Evolutionary conservation across 768 basidiomycete species (phyloP).

Genomic region (Suillus decipiens): DNA sequence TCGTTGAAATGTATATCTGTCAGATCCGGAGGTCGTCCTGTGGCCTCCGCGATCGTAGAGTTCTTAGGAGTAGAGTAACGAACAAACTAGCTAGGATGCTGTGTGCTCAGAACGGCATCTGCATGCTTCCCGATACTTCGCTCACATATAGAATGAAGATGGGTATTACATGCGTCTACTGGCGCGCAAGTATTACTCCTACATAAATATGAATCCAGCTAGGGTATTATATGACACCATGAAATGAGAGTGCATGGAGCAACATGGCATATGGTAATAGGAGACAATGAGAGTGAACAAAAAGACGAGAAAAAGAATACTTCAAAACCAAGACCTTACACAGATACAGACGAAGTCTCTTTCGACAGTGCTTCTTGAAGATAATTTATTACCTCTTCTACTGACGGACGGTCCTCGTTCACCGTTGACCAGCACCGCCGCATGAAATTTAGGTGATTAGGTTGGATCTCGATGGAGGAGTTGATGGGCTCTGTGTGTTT

Average conservation of each 20-base stretch:
- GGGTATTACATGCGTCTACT: background rate
- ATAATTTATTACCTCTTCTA: background rate
- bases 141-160: background rate
- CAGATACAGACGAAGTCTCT: background rate
- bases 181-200: background rate
- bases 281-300: background rate
- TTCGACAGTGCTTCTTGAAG: background rate
- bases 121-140: no score
- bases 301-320: background rate
- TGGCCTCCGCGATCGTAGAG: background rate
- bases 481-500: slow-evolving; percentile 16
- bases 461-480: slow-evolving; percentile 9
- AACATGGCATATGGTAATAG: background rate
- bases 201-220: background rate
- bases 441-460: slow-evolving; percentile 23
- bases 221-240: background rate
- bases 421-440: slow-evolving; percentile 30
- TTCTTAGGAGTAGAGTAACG: background rate
- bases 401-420: background rate
- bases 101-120: background rate
- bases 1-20: background rate
- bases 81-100: background rate
- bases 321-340: background rate
- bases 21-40: background rate
- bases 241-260: background rate